Evolutionary conservation across 2,329 filamentous ascomycete species (phyloP), one percentile per base, ranked within the genome.

Genomic region (Trichophyton equinum): DNA sequence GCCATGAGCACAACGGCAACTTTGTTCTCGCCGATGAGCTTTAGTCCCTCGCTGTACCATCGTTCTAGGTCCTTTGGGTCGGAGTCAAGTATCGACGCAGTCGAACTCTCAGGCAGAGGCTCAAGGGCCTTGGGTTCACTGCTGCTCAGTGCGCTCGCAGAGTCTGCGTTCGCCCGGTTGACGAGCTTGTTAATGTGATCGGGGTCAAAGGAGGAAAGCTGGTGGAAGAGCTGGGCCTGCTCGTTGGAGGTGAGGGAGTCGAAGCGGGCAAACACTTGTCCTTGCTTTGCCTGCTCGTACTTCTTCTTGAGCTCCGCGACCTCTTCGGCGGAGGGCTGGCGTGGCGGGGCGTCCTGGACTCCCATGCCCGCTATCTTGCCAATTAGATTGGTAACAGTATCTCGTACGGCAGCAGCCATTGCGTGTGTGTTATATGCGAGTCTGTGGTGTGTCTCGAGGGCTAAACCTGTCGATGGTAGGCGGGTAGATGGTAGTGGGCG

Each of bases 1-100:
- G 94, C 94, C 89, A 99, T 95, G 70, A 99, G 83, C 58, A 99
- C 90, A 18, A 99, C 94, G 36, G 85, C 86, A 55, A 88, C 86
- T 71, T 85, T 83, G 75, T 86, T 86, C 66, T 84, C 77, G 5
- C 84, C 81, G 65, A 88, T 85, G 68, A 85, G 73, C 68, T 83
- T 78, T 64, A 89, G 73, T 51, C 86, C 86, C 49, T 78, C 79
- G 64, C 87, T 78, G 75, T 96, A 94, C 91, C 92, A 99, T 74
- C 81, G 82, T 67, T 89, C 79, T 64, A 96, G 82, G 71, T 95
- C 86, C 62, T 85, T 82, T 58, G 85, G 74, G 68, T 88, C 83
- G 63, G 91, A 95, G 76, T 97, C 92, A 73, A 97, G 85, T 68
- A 96, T 89, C 62, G 91, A 96, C 58, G 91, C 94, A 56, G 85